These are phyloP conservation scores for Zelopaecilomyces penicillatus DNA, from an alignment of 2,329 filamentous ascomycete species.

Conservation along the genomic window DNA sequence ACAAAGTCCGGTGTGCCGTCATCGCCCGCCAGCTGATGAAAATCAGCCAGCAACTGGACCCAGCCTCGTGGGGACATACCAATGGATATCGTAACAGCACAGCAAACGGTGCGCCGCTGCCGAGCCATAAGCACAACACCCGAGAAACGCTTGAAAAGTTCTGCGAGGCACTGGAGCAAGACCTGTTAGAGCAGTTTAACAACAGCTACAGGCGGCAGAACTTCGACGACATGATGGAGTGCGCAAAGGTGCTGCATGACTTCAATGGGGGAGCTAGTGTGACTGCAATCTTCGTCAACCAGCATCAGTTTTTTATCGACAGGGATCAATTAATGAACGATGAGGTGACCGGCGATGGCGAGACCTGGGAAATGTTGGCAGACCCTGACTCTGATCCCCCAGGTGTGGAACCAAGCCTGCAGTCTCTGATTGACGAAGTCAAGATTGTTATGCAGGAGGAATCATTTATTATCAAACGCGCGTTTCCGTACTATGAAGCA, in stretches of 20 bases:
- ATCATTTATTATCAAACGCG: constrained; percentile 90
- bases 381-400: constrained; percentile 91
- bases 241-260: constrained; percentile 84
- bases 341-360: constrained; percentile 65
- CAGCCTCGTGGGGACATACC: constrained; percentile 58
- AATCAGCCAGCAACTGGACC: constrained; percentile 86
- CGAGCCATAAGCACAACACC: constrained; percentile 52
- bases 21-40: constrained; percentile 89
- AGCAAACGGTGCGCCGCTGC: constrained; percentile 36
- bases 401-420: constrained; percentile 82
- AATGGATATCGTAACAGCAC: constrained; percentile 48
- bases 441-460: constrained; percentile 95
- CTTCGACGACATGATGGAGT: constrained; percentile 97
- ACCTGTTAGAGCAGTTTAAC: constrained; percentile 92
- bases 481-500: constrained; percentile 93
- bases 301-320: constrained; percentile 99
- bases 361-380: constrained; percentile 84
- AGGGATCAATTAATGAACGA: constrained; percentile 84
- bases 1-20: constrained; percentile 87
- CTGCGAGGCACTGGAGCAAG: constrained; percentile 89
- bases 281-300: constrained; percentile 93
- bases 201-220: constrained; percentile 92
- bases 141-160: constrained; percentile 94
- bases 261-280: constrained; percentile 95
- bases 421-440: constrained; percentile 89